A percentile compares a stretch with the other conserved stretches of the same genome.
Conservation (phyloP, 148 eudicot genomes). For the Cornus controversa region DNA sequence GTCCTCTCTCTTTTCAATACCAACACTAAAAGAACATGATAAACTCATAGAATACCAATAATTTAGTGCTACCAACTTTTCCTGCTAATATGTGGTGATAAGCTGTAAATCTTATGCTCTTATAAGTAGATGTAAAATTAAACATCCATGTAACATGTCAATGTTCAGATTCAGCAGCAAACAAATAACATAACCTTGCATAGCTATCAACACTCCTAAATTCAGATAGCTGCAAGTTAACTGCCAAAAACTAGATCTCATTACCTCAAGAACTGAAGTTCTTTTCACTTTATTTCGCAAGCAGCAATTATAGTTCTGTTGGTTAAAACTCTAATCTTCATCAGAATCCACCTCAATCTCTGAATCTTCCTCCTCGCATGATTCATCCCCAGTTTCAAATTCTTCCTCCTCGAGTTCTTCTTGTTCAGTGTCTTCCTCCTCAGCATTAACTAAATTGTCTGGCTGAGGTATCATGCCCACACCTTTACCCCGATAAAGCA, state of each 20-base stretch:
- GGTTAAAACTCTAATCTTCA: constrained; percentile 31
- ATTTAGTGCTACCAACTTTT: neutral
- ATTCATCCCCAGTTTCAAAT: constrained; percentile 38
- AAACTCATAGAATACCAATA: neutral
- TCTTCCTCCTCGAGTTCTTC: constrained; percentile 49
- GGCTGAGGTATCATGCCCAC: constrained; percentile 42
- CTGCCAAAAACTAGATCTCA: constrained; percentile 19
- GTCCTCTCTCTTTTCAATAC: neutral
- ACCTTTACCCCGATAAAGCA: constrained; percentile 69
- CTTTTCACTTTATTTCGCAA: neutral
- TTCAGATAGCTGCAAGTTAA: neutral
- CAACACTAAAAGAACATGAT: neutral
- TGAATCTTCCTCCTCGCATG: constrained; percentile 39
- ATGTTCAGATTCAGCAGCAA: neutral
- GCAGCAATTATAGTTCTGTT: neutral
- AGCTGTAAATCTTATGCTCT: neutral
- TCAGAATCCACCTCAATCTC: constrained; percentile 45
- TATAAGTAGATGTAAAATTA: neutral
- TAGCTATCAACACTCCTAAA: neutral
- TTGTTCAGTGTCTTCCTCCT: constrained; percentile 26
- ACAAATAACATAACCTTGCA: neutral
- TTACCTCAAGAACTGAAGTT: constrained; percentile 18
- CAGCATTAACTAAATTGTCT: constrained; percentile 41
- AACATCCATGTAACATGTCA: neutral
- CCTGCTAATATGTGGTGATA: neutral